phyloP scores from a whole-genome alignment of 2,329 filamentous ascomycete species.

The Claviceps capensis region DNA sequence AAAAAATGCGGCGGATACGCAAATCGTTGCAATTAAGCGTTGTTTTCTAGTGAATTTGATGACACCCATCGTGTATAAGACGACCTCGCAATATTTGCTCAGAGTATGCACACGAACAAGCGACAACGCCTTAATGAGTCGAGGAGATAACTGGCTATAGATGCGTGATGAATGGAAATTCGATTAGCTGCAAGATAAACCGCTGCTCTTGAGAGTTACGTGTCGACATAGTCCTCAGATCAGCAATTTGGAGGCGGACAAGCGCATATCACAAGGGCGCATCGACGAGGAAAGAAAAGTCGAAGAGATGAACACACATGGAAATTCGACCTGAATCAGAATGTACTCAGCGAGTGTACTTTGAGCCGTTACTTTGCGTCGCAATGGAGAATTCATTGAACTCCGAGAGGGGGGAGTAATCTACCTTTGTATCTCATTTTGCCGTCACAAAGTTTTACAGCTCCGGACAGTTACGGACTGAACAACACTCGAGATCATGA shows the following conservation, averaged over 20 bases:
- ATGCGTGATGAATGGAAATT: not conserved
- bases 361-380: not conserved
- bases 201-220: not conserved
- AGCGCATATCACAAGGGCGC: not conserved
- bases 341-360: not conserved
- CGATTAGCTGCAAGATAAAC: not conserved
- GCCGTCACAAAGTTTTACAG: not conserved
- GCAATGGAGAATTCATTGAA: not conserved
- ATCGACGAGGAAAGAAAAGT: not conserved
- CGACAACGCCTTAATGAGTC: not conserved
- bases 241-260: not conserved
- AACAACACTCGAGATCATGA: too few relatives aligned
- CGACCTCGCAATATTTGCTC: not conserved
- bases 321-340: too few relatives aligned
- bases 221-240: not conserved
- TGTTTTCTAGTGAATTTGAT: conserved; percentile 23
- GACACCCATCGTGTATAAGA: conserved; percentile 8
- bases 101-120: not conserved
- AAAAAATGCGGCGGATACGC: conserved; percentile 37
- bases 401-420: not conserved
- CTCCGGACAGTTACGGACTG: not conserved
- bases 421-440: not conserved
- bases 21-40: conserved; percentile 32
- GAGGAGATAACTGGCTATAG: not conserved
- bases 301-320: not conserved